Percentiles rank a stretch among this genome's conserved stretches.
These are phyloP conservation scores for Penicillium sp. DNA, from an alignment of 2,329 filamentous ascomycete genomes.

Conservation along the genomic window DNA sequence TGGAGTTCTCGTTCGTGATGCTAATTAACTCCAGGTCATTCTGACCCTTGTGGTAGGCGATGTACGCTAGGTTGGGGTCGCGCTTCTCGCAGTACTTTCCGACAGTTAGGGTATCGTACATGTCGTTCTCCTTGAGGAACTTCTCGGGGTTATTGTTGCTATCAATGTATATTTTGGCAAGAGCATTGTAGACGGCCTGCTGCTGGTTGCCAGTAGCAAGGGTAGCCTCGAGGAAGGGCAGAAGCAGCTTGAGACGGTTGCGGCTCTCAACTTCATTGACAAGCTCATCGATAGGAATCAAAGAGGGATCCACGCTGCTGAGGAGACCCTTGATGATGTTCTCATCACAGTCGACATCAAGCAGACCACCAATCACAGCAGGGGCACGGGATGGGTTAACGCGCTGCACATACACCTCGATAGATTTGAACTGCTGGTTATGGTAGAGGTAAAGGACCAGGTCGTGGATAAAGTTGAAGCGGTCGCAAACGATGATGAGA, in stretches of 20 bases:
- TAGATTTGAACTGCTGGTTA: constrained; percentile 98
- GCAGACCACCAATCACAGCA: constrained; percentile 83
- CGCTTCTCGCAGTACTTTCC: constrained; percentile 99
- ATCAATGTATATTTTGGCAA: constrained; percentile 99
- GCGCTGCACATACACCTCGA: constrained; percentile 95
- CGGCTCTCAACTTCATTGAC: constrained; percentile 92
- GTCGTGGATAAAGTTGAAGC: constrained; percentile 99
- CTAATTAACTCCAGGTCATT: constrained; percentile 96
- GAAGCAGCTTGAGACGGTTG: constrained; percentile 88
- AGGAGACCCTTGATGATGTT: constrained; percentile 90
- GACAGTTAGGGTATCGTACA: constrained; percentile 86
- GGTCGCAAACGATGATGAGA: constrained; percentile 96
- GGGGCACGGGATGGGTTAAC: constrained; percentile 91
- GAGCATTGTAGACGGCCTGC: constrained; percentile 91
- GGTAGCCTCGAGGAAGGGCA: constrained; percentile 93
- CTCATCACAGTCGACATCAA: constrained; percentile 97
- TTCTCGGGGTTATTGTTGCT: constrained; percentile 97
- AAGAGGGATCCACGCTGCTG: constrained; percentile 73
- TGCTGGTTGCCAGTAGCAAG: constrained; percentile 88
- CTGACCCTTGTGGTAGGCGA: constrained; percentile 92
- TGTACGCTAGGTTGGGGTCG: constrained; percentile 90
- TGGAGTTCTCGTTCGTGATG: constrained; percentile 98
- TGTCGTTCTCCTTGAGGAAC: constrained; percentile 94
- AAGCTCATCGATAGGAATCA: constrained; percentile 89
- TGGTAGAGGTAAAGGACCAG: constrained; percentile 95